phyloP scores from a whole-genome alignment of 75 land plant genomes.

The Picea glauca region DNA sequence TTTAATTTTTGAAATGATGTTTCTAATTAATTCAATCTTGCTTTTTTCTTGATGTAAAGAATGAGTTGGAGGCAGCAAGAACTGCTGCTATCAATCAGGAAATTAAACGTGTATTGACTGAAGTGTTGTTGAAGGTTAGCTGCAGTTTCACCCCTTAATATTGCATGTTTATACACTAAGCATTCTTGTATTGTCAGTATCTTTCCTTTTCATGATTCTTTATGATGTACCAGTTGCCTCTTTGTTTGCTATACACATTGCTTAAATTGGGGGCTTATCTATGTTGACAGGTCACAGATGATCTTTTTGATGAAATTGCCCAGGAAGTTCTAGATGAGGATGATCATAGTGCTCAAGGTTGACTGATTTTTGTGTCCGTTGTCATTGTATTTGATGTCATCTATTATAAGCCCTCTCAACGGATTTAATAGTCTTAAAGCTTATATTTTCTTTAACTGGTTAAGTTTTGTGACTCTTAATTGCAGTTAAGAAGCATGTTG shows the following conservation, averaged over 20 bases:
- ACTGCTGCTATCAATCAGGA: slow-evolving; percentile 92
- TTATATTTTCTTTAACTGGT: not conserved
- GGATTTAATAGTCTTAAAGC: not conserved
- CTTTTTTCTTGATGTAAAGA: slow-evolving; percentile 1
- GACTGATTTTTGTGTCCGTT: not conserved
- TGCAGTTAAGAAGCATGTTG: slow-evolving; percentile 14
- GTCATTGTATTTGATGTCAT: not conserved
- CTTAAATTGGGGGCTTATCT: too few relatives aligned
- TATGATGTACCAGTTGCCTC: not conserved
- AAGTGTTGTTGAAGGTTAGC: slow-evolving; percentile 91
- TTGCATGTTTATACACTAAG: not conserved
- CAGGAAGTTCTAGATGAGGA: slow-evolving; percentile 87
- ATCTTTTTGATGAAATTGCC: slow-evolving; percentile 94
- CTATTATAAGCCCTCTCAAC: not conserved
- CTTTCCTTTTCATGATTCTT: not conserved
- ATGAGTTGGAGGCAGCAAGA: slow-evolving; percentile 53
- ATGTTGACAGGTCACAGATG: slow-evolving; percentile 79
- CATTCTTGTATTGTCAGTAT: not conserved
- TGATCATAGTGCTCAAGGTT: slow-evolving; percentile 57
- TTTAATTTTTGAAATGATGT: not conserved
- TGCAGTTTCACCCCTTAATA: not conserved
- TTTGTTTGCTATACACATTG: not conserved
- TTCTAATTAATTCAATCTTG: not conserved
- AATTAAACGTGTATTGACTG: slow-evolving; percentile 91
- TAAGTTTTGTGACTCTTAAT: not conserved